These are phyloP conservation scores for Scytalidium sp. DNA, from an alignment of 2,329 filamentous ascomycete genomes.

Conservation along the genomic window DNA sequence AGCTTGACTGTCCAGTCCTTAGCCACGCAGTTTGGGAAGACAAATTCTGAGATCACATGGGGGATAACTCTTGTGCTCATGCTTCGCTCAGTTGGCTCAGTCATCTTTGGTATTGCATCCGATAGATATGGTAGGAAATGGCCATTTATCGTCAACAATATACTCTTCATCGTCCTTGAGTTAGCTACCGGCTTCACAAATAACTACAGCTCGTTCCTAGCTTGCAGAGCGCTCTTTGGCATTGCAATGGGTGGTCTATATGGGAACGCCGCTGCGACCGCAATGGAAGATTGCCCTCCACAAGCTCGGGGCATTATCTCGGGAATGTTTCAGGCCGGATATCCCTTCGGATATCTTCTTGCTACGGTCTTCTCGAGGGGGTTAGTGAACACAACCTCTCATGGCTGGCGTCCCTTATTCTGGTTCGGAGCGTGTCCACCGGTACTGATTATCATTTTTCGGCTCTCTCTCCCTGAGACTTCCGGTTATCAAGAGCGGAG, in stretches of 20 bases:
- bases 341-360: slow-evolving; percentile 6
- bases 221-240: slow-evolving; percentile 69
- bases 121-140: slow-evolving; percentile 61
- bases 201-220: slow-evolving; percentile 50
- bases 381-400: slow-evolving; percentile 68
- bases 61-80: slow-evolving; percentile 73
- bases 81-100: background rate
- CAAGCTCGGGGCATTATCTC: slow-evolving; percentile 6
- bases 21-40: slow-evolving; percentile 49
- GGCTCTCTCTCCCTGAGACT: slow-evolving; percentile 74
- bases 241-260: slow-evolving; percentile 76
- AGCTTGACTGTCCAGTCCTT: slow-evolving; percentile 73
- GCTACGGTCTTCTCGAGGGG: slow-evolving; percentile 51
- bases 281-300: slow-evolving; percentile 52
- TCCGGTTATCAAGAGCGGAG: slow-evolving; percentile 65
- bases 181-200: slow-evolving; percentile 32
- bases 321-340: slow-evolving; percentile 4
- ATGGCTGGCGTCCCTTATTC: slow-evolving; percentile 77
- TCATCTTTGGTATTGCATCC: slow-evolving; percentile 19
- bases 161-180: slow-evolving; percentile 66
- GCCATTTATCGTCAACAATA: slow-evolving; percentile 71
- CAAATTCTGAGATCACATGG: slow-evolving; percentile 64
- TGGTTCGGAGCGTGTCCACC: slow-evolving; percentile 84
- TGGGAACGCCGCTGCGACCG: slow-evolving; percentile 72
- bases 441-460: slow-evolving; percentile 72